Evolutionary conservation across 768 basidiomycete species (phyloP), one percentile per base, ranked within the genome.

Genomic region (Termitomyces sp.): DNA sequence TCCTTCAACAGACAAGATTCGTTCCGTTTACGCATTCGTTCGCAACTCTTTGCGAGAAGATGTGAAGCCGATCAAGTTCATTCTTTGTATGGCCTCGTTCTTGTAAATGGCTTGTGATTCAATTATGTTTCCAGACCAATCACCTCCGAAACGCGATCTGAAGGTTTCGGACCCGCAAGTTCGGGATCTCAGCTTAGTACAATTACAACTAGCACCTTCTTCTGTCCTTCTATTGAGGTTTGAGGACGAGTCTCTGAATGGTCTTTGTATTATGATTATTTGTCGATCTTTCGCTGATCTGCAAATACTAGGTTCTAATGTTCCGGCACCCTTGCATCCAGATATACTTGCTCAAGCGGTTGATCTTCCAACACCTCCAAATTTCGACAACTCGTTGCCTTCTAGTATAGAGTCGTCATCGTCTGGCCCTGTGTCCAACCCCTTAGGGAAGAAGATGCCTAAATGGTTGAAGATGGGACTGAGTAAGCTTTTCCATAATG

Each of bases 11-110:
- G 83, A 85, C 71, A 94, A 89, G 69, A 92, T 96, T 52, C 81
- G 82, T 51, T 77, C 87, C 2, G 83, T 96, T 9, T 95, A 96
- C 67, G 90, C 88, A 10, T 94, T 94, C 61, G 91, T 94, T 53
- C 81, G 87, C 35, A 72, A 76, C 33, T 81, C 83, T 22, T 74
- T 96, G 35, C 74, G 83, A 44, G 88, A 90, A 56, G 90, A 92
- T 60, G 83, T 86, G 46, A 85, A 90, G 67, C 79, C 85, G 3
- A 82, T 83, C 71, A 92, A 92, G 65, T 96, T 94, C 65, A 78
- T 93, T 40, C 77, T 96, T 40, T 95, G 93, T 94, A 44, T n/a
- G 61, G 7, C 30, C 44, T 64, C 53, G 85, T 32, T 79, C 35
- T 2, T 55, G 16, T 32, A 36, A 28, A 9, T 40, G 4, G 24